Evolutionary conservation across 164 flowering plant genomes (phyloP), one percentile per base, ranked within the genome.

Genomic region (Macadamia integrifolia): DNA sequence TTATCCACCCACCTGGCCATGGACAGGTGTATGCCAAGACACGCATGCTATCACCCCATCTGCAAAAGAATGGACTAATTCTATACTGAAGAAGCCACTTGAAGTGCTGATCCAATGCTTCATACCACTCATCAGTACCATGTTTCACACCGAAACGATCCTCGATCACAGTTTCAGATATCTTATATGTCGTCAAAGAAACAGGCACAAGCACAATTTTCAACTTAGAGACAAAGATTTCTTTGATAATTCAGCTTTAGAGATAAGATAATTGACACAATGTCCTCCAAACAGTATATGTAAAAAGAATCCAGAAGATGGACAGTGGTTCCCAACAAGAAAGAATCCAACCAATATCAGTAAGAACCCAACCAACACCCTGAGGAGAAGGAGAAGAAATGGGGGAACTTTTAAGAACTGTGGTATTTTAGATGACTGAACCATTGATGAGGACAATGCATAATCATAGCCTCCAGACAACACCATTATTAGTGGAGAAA

Each of bases 81-180:
- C 84, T 90, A 67, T 79, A 94, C 60, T 90, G 97, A 76, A 93
- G 95, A 68, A 94, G 90, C 98, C 98, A 94, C 80, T 88, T 87
- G 74, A 91, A 94, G 79, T 91, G 97, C 69, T 72, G 80, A 59
- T 92, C 96, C 75, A 94, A 70, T 58, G 85, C 89, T 70, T 84
- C 85, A 68, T 85, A 91, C 98, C 98, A 94, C 70, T 80, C 88
- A 62, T 72, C 82, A 72, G 82, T 90, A 66, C 98, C 97, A 84
- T 92, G 98, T 71, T 82, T 81, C 50, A 92, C 90, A 72, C 93
- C 90, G 76, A 86, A 94, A 42, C 98, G 94, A 77, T 94, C 98
- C 80, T 94, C 98, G 75, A 94, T 91, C 49, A 93, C 98, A 53
- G 97, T 93, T 78, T 93, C 97, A 68, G 97, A 91, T 83, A 93